Evolutionary conservation across 2,329 filamentous ascomycete species (phyloP).

Genomic region (Trichoderma asperellum): DNA sequence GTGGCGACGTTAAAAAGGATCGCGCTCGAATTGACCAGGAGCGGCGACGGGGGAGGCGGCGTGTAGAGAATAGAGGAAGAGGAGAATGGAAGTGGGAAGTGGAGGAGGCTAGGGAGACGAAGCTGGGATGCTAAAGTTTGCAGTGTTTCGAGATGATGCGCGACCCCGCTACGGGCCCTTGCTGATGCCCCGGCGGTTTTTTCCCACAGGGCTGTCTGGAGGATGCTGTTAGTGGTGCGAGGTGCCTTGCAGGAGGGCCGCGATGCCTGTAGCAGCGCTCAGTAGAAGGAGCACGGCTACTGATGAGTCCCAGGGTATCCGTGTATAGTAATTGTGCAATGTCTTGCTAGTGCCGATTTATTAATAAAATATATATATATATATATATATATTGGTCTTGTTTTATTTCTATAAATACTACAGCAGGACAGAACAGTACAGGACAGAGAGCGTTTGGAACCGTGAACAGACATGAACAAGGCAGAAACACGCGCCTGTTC

Average conservation of each 20-base stretch:
- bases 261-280: background rate
- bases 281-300: too few relatives aligned
- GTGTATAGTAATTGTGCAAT: too few relatives aligned
- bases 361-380: too few relatives aligned
- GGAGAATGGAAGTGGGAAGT: slow-evolving; percentile 6
- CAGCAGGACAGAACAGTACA: too few relatives aligned
- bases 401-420: background rate
- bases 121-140: slow-evolving; percentile 24
- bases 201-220: background rate
- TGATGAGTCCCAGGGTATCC: too few relatives aligned
- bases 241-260: too few relatives aligned
- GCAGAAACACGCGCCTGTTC: background rate
- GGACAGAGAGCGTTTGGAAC: background rate
- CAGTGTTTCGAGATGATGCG: slow-evolving; percentile 25
- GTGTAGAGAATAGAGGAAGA: slow-evolving; percentile 12
- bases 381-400: too few relatives aligned
- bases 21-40: slow-evolving; percentile 27
- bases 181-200: background rate
- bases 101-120: slow-evolving; percentile 15
- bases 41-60: slow-evolving; percentile 11
- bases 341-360: too few relatives aligned
- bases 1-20: slow-evolving; percentile 40
- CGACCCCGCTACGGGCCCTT: slow-evolving; percentile 11
- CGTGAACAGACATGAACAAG: background rate
- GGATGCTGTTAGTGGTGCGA: background rate